Evolutionary conservation across 78 protist genomes (phyloP).

Genomic region (Trichosphaerium sp.): DNA sequence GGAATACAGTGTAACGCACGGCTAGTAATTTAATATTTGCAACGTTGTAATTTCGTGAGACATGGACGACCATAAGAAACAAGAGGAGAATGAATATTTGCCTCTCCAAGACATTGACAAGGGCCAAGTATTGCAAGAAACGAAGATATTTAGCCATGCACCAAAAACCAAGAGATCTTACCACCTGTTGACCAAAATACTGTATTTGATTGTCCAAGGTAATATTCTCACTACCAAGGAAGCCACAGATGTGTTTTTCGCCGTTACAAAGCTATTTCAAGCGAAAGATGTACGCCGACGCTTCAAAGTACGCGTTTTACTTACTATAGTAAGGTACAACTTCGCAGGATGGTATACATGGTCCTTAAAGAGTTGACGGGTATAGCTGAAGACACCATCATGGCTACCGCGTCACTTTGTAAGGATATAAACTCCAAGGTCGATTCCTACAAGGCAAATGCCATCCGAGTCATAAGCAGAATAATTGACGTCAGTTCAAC

Average conservation of each 20-base stretch:
- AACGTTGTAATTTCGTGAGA: too few relatives aligned
- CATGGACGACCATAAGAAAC: too few relatives aligned
- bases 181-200: conserved; percentile 71
- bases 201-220: conserved; percentile 84
- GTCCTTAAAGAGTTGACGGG: conserved; percentile 80
- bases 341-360: conserved; percentile 82
- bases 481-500: conserved; percentile 70
- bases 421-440: conserved; percentile 76
- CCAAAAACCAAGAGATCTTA: conserved; percentile 65
- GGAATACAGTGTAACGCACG: too few relatives aligned
- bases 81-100: too few relatives aligned
- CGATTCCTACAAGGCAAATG: conserved; percentile 79
- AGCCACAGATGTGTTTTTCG: conserved; percentile 92
- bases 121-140: conserved; percentile 86
- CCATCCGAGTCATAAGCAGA: conserved; percentile 83
- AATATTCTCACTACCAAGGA: conserved; percentile 71
- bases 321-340: conserved; percentile 25
- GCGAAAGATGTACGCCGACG: conserved; percentile 56
- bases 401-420: conserved; percentile 66
- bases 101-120: conserved; percentile 79
- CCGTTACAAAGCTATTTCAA: conserved; percentile 90
- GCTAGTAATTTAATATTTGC: too few relatives aligned
- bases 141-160: conserved; percentile 74
- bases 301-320: neutral
- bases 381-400: conserved; percentile 78